Evolutionary conservation across 2,329 filamentous ascomycete genomes (phyloP).

Genomic region (Thermoascus crustaceus): DNA sequence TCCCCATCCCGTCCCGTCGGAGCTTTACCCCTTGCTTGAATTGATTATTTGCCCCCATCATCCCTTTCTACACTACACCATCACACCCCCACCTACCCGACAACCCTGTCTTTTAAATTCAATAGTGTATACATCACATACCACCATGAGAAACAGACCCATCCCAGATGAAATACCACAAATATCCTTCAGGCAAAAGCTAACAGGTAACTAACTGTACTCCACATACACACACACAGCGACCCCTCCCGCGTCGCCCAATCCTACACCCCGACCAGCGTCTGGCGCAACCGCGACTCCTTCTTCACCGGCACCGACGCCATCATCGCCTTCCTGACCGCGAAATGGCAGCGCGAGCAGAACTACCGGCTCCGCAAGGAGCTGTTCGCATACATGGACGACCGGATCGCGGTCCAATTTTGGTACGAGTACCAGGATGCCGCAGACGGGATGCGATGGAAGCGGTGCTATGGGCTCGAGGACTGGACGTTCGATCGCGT

Average conservation of each 20-base stretch:
- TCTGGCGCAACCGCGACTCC: conserved; percentile 69
- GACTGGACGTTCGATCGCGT: conserved; percentile 41
- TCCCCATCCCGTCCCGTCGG: too few species aligned
- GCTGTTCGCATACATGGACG: conserved; percentile 65
- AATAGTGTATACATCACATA: too few species aligned
- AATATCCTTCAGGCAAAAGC: not conserved
- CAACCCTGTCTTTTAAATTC: too few species aligned
- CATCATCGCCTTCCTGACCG: conserved; percentile 59
- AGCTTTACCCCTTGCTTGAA: too few species aligned
- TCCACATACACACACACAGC: too few species aligned
- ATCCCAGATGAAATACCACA: too few species aligned
- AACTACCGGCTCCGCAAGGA: conserved; percentile 73
- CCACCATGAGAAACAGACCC: too few species aligned
- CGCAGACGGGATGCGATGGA: conserved; percentile 60
- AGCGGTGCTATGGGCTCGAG: conserved; percentile 71
- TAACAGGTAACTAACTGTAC: not conserved
- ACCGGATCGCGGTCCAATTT: conserved; percentile 81
- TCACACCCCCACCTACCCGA: too few species aligned
- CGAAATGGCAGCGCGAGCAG: conserved; percentile 67
- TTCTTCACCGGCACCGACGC: conserved; percentile 62
- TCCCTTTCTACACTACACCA: too few species aligned
- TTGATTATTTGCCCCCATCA: too few species aligned
- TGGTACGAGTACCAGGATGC: conserved; percentile 77
- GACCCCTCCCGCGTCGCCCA: conserved; percentile 57
- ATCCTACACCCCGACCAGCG: conserved; percentile 65